Conservation (phyloP, 1,284 basidiomycete genomes). For the Rhodotorula sp. region DNA sequence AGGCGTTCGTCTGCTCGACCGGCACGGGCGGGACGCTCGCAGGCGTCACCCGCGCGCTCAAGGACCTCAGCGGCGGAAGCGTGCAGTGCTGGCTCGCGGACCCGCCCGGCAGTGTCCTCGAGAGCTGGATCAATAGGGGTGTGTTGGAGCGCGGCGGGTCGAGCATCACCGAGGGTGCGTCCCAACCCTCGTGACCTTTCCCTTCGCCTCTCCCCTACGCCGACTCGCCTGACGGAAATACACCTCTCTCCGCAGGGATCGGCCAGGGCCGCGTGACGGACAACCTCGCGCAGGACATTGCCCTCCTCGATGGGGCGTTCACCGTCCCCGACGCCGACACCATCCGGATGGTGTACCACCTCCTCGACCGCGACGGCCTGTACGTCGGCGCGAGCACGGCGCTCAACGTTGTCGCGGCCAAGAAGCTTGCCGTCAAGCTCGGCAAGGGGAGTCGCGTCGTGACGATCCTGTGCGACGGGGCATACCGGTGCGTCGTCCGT, state of each 20-base stretch:
- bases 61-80: constrained; percentile 77
- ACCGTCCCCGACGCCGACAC: constrained; percentile 86
- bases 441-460: constrained; percentile 79
- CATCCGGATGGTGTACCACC: constrained; percentile 89
- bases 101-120: constrained; percentile 90
- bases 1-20: constrained; percentile 90
- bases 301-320: constrained; percentile 77
- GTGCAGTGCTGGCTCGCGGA: constrained; percentile 94
- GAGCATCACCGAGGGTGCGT: constrained; percentile 89
- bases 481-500: constrained; percentile 63
- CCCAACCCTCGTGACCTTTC: not conserved
- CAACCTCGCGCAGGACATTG: constrained; percentile 83
- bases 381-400: constrained; percentile 97
- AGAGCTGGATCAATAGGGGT: constrained; percentile 80
- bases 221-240: no score
- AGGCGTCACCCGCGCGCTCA: constrained; percentile 80
- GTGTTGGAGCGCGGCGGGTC: constrained; percentile 75
- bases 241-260: no score
- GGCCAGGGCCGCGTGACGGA: constrained; percentile 97
- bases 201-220: not conserved
- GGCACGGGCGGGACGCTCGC: constrained; percentile 96
- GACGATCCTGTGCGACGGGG: constrained; percentile 91
- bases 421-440: constrained; percentile 80
- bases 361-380: constrained; percentile 88
- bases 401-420: constrained; percentile 91